These are phyloP conservation scores for Chlamydomonas applanata DNA, from an alignment of 139 green algal genomes.

Conservation along the genomic window DNA sequence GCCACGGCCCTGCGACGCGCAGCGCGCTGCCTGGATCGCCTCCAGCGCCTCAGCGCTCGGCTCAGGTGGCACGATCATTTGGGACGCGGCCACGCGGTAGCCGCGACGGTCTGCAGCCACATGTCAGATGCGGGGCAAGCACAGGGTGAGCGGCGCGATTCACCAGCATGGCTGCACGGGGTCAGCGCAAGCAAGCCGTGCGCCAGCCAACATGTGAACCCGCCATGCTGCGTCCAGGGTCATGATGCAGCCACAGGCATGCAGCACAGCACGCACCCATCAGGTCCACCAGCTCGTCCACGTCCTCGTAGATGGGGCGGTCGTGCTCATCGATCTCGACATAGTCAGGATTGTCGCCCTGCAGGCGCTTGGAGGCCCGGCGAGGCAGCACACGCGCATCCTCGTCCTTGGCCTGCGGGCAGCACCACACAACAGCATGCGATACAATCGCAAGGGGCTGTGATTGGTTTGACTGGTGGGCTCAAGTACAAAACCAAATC, in stretches of 20 bases:
- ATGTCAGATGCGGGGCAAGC: not conserved
- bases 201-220: not conserved
- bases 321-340: conserved; percentile 18
- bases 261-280: conserved; percentile 16
- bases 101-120: not conserved
- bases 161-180: too few species aligned
- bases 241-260: not conserved
- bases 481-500: not conserved
- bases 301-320: not conserved
- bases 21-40: conserved; percentile 39
- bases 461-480: not conserved
- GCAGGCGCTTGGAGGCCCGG: conserved; percentile 20
- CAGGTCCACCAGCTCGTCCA: conserved; percentile 31
- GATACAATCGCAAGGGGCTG: not conserved
- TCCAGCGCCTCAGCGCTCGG: conserved; percentile 21
- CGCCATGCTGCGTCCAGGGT: not conserved
- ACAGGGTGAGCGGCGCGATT: not conserved
- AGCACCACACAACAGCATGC: not conserved
- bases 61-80: conserved; percentile 9
- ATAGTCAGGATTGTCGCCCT: conserved; percentile 13
- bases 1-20: conserved; percentile 45
- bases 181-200: not conserved
- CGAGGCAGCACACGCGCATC: not conserved
- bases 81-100: not conserved
- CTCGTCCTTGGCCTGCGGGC: not conserved